Evolutionary conservation across 768 basidiomycete genomes (phyloP), one percentile per base, ranked within the genome.

Genomic region (Gymnopilus junonius): DNA sequence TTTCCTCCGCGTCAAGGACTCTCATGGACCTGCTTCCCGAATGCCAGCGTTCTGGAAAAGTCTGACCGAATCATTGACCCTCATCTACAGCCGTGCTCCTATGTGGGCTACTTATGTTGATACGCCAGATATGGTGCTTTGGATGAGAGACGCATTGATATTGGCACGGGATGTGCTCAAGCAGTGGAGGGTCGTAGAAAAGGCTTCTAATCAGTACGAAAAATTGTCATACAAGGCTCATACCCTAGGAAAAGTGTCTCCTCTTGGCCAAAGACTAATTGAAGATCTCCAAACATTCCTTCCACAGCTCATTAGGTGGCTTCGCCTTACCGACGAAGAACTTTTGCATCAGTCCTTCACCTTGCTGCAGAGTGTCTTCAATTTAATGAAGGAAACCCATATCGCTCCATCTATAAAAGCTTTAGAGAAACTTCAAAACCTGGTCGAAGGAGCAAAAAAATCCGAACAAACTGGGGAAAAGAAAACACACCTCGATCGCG

Each of bases 71-170:
- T 86, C 92, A 3, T 85, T 97, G 51, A 84, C 91, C 0, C 82
- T 91, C 55, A 94, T 99, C 65, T 98, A 97, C 79, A 88, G 86
- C 71, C 84, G 85, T 56, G 95, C 95, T 2, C 90, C 90, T 0
- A 71, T 80, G 14, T 99, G 97, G 97, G 85, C 97, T 0, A 74
- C 79, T 8, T 90, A 83, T 73, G 93, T 93, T 74, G 89, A 92
- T 58, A 88, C 86, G 68, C 85, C 88, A 27, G 88, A 89, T 59
- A 97, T 99, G 96, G 84, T 92, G 14, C 85, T 88, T 32, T 99
- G 97, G 97, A 99, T 99, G 97, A 87, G 96, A 59, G 97, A 99
- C 72, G 97, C 96, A 2, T 82, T 99, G 55, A 95, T 99, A 65
- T 95, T 97, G 70, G 95, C 91, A 8, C 79, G 91, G 67, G 92